Base-by-base conservation (phyloP, 352 stramenopile genomes). In the Phytophthora boehmeriae region DNA sequence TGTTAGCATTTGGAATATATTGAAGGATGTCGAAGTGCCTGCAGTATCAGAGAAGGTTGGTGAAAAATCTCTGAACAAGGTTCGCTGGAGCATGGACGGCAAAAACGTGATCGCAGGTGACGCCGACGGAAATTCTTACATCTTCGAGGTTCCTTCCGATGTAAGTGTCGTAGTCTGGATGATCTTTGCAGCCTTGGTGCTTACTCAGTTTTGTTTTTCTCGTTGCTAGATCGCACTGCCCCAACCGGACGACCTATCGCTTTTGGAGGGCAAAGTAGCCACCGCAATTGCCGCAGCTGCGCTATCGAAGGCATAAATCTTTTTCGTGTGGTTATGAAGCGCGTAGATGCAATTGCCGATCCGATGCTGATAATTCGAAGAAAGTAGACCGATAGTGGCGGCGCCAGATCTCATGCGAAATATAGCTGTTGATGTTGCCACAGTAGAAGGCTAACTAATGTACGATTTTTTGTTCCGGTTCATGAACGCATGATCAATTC, bases 1-100 rank as follows among this genome's bases (percentile, higher is more conserved):
- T 5, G 71, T 93, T 30, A 90, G 82, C 52, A 68, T 96, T 34
- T 96, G 89, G 89, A 95, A 96, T 52, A 86, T 96, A 48, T 59
- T 88, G 59, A 86, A 84, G 47, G 89, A 96, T 63, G 68, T 87
- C n/a, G 89, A 96, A 54, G 82, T 93, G 27, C 76, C 83, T 8
- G 75, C 63, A 11, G 59, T 92, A 10, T 83, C 89, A 30, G 63
- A 78, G 5, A 88, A 91, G 63, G 76, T 92, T 42, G 80, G 74
- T 22, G 71, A 80, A 22, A 89, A 91, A 48, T 86, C 87, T 10
- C 60, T 96, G 11, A 92, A 94, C 78, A 95, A 92, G 59, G 71
- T 96, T 39, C 76, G 83, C 36, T 96, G 89, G 89, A 89, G 74
- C 20, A 41, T 71, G 1, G 86, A 93, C 48, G 89, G 89, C 38